Percentiles rank a stretch among this genome's conserved stretches.
Conservation (phyloP, 768 basidiomycete genomes). For the Termitomyces sp. region DNA sequence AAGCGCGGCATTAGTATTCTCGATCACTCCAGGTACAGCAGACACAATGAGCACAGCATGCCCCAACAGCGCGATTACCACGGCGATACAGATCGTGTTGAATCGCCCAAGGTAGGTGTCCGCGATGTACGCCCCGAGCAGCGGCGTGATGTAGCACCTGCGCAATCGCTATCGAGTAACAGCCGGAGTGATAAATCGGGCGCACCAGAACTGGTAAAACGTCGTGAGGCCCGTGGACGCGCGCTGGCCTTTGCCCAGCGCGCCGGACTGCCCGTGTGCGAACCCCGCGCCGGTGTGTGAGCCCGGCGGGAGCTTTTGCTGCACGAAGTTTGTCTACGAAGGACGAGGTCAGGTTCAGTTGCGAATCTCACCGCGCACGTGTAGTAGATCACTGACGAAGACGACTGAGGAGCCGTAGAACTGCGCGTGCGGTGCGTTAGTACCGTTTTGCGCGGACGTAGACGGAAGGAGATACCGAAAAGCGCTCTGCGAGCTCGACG, state of each 20-base stretch:
- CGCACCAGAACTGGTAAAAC: conserved; percentile 67
- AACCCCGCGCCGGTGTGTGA: conserved; percentile 64
- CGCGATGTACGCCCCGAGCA: conserved; percentile 68
- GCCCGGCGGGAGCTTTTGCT: conserved; percentile 59
- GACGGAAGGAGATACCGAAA: conserved; percentile 42
- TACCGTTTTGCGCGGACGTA: neutral
- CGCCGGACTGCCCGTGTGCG: conserved; percentile 54
- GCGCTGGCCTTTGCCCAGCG: conserved; percentile 61
- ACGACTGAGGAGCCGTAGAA: conserved; percentile 46
- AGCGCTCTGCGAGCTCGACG: conserved; percentile 69
- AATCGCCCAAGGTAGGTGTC: conserved; percentile 70
- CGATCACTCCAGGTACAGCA: conserved; percentile 53
- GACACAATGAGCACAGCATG: conserved; percentile 63
- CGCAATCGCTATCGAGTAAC: neutral
- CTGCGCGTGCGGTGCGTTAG: conserved; percentile 12
- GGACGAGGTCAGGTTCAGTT: no score
- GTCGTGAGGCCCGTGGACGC: conserved; percentile 69
- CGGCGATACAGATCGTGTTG: conserved; percentile 64
- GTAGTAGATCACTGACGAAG: conserved; percentile 29
- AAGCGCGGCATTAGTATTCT: conserved; percentile 5
- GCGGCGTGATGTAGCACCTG: conserved; percentile 62
- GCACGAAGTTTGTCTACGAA: conserved; percentile 66
- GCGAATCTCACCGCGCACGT: no score
- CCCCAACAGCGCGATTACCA: conserved; percentile 55
- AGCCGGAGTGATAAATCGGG: no score